These are phyloP conservation scores for Anthracocystis panici-leucophaei DNA, from an alignment of 1,284 basidiomycete species.

Conservation along the genomic window DNA sequence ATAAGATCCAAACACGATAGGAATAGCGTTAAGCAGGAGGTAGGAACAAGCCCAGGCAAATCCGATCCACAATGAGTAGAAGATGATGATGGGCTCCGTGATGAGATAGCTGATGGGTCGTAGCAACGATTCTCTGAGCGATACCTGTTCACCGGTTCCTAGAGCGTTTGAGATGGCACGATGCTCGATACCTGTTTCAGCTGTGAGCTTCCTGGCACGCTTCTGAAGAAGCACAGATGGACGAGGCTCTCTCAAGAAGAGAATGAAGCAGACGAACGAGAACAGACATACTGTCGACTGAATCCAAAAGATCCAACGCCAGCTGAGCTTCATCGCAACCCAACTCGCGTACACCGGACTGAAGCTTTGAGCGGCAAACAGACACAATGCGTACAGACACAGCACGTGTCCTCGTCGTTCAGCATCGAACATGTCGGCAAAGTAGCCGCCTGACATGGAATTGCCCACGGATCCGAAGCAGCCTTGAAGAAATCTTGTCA, in stretches of 20 bases:
- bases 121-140: conserved; percentile 62
- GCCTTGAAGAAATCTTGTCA: conserved; percentile 68
- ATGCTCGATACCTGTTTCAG: conserved; percentile 68
- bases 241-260: conserved; percentile 63
- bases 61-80: conserved; percentile 71
- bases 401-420: conserved; percentile 69
- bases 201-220: conserved; percentile 67
- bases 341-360: conserved; percentile 48
- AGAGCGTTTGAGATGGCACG: conserved; percentile 25
- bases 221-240: conserved; percentile 71
- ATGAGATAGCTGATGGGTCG: conserved; percentile 66
- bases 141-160: conserved; percentile 35
- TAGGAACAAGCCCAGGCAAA: conserved; percentile 36
- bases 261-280: conserved; percentile 21
- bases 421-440: conserved; percentile 62
- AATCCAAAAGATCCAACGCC: conserved; percentile 59
- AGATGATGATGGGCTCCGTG: conserved; percentile 72
- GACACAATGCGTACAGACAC: conserved; percentile 69
- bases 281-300: conserved; percentile 23
- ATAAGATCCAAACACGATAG: conserved; percentile 55
- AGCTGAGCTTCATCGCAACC: conserved; percentile 53
- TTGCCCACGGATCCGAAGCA: conserved; percentile 62
- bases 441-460: conserved; percentile 57
- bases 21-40: conserved; percentile 26
- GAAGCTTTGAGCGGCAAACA: conserved; percentile 67